A percentile compares a stretch with the other conserved stretches of the same genome.
phyloP scores from a whole-genome alignment of 257 asterid species.

The Primulina eburnea region DNA sequence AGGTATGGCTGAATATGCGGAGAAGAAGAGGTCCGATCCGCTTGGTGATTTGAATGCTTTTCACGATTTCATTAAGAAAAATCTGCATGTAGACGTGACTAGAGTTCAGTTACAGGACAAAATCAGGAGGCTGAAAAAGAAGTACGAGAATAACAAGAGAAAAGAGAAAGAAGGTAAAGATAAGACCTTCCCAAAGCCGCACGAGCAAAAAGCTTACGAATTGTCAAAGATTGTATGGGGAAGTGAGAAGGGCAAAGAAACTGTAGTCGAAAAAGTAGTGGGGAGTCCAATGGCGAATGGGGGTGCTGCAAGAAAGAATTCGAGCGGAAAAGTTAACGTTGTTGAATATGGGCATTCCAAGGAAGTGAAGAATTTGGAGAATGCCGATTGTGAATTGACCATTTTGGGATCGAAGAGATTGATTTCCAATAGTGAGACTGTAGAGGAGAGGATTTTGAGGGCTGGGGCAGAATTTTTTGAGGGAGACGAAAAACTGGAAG shows the following conservation, averaged over 20 bases:
- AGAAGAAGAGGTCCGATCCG: constrained; percentile 41
- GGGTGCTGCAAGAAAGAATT: constrained; percentile 27
- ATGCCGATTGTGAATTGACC: constrained; percentile 17
- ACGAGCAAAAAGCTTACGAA: constrained; percentile 47
- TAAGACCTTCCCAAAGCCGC: constrained; percentile 34
- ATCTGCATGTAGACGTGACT: constrained; percentile 38
- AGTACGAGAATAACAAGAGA: constrained; percentile 39
- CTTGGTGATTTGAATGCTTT: constrained; percentile 40
- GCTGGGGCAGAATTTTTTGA: constrained; percentile 32
- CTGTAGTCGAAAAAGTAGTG: constrained; percentile 19
- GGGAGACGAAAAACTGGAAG: constrained; percentile 30
- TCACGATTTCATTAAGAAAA: constrained; percentile 45
- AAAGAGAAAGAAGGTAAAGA: constrained; percentile 44
- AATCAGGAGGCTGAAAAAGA: constrained; percentile 51
- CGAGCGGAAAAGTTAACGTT: constrained; percentile 19
- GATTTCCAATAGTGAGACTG: constrained; percentile 13
- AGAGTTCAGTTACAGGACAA: constrained; percentile 56
- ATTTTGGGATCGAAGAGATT: background rate
- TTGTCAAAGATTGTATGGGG: constrained; percentile 57
- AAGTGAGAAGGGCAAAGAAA: constrained; percentile 22
- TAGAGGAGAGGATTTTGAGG: constrained; percentile 39
- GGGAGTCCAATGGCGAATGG: constrained; percentile 36
- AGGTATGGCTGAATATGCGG: constrained; percentile 49
- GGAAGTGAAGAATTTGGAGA: constrained; percentile 21
- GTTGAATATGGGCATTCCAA: constrained; percentile 22